Evolutionary conservation across 2,329 filamentous ascomycete species (phyloP), one percentile per base, ranked within the genome.

Genomic region (Ceratocystis cubensis): DNA sequence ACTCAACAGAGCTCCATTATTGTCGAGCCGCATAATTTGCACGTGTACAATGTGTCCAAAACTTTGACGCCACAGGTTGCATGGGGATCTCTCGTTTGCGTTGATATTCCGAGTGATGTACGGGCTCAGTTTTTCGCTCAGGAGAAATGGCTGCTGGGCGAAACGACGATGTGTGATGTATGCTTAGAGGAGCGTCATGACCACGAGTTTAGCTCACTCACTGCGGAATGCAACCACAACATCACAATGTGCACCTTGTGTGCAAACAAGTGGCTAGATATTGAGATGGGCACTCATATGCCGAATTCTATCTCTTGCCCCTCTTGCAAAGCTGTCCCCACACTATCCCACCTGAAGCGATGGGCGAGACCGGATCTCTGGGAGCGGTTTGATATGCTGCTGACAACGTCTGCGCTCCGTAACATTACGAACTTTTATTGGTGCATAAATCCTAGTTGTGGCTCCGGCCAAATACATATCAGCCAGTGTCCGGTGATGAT

Each of bases 391-490:
- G 75, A 78, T 62, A 69, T 63, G n/a, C 70, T 77, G 28, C 69
- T 73, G 0, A 72, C 73, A n/a, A 74, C 72, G 25, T 72, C 72
- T 0, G 69, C 71, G 1, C 71, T 78, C 1, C 64, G 70, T 7
- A 67, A 68, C 0, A 70, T 75, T 0, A 69, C 68, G 0, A 71
- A 75, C 10, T 78, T 78, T 64, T 70, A 71, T 41, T 77, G 75
- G 75, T 78, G 76, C 45, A 71, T 77, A 17, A 72, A 74, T n/a
- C 69, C 73, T 2, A 65, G 66, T 5, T 78, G 76, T 69, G 65
- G 69, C 3, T 75, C 75, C 0, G 76, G 76, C 8, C 76, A 77
- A 70, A 74, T 78, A n/a, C 70, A 75, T 48, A 70, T 70, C 10
- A 59, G 63, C 7, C 68, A 66, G 0, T 77, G 76, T 63, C 65